phyloP scores from a whole-genome alignment of 1,284 basidiomycete genomes.

The Macrocystidia cucumis region DNA sequence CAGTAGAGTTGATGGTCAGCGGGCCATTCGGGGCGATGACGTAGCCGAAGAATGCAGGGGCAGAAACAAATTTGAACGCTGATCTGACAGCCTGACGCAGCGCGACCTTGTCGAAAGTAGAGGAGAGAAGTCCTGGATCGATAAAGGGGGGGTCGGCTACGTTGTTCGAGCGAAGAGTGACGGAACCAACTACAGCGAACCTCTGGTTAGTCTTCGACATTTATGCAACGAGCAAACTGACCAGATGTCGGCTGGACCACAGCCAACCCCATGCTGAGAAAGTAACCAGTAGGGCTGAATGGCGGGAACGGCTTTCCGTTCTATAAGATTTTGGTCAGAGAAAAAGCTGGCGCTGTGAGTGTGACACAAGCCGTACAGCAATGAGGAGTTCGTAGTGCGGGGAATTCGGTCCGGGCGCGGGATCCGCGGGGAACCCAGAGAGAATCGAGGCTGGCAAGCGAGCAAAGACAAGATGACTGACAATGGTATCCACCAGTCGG shows the following conservation, averaged over 20 bases:
- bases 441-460: slow-evolving; percentile 14
- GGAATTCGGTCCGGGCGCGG: slow-evolving; percentile 17
- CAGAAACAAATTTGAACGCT: slow-evolving; percentile 20
- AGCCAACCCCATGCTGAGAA: slow-evolving; percentile 8
- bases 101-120: slow-evolving; percentile 23
- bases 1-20: slow-evolving; percentile 8
- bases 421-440: slow-evolving; percentile 12
- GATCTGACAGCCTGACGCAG: slow-evolving; percentile 23
- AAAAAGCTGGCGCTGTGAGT: neutral
- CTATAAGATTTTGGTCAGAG: slow-evolving; percentile 1
- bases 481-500: slow-evolving; percentile 9
- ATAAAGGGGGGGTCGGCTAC: slow-evolving; percentile 28
- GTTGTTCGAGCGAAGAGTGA: slow-evolving; percentile 22
- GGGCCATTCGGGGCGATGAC: slow-evolving; percentile 14
- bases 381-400: slow-evolving; percentile 16
- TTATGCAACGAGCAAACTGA: neutral
- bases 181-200: slow-evolving; percentile 20
- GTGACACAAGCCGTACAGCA: slow-evolving; percentile 5
- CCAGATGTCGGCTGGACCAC: slow-evolving; percentile 8
- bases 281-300: slow-evolving; percentile 9
- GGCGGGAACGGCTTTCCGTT: slow-evolving; percentile 8
- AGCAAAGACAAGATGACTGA: slow-evolving; percentile 13
- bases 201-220: neutral
- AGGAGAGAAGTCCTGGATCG: slow-evolving; percentile 23
- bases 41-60: slow-evolving; percentile 25